These are phyloP conservation scores for Prunus kanzakura DNA, from an alignment of 306 rosid species.

Conservation along the genomic window DNA sequence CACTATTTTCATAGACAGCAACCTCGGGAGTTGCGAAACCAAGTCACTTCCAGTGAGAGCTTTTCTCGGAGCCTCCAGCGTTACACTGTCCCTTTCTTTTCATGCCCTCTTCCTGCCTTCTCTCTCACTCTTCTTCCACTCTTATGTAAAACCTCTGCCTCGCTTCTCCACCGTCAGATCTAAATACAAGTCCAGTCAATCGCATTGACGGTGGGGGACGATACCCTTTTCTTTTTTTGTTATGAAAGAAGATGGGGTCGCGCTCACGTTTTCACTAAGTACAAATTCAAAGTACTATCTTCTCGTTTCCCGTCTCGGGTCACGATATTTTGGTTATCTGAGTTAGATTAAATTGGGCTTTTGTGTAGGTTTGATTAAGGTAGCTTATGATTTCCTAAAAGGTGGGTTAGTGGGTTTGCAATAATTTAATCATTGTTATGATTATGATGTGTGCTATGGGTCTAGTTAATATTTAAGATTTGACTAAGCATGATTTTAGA, in stretches of 20 bases:
- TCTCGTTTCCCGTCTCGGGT: not conserved
- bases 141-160: not conserved
- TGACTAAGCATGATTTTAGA: not conserved
- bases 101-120: not conserved
- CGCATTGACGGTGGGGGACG: not conserved
- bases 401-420: not conserved
- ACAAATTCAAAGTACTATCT: constrained; percentile 6
- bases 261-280: not conserved
- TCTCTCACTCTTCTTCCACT: not conserved
- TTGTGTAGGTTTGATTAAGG: no score
- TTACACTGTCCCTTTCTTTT: constrained; percentile 18
- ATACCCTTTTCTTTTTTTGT: not conserved
- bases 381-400: not conserved
- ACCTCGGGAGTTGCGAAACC: constrained; percentile 44
- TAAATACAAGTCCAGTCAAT: not conserved
- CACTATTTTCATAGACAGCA: constrained; percentile 28
- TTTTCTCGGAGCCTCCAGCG: constrained; percentile 50
- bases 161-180: constrained; percentile 3
- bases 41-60: constrained; percentile 52
- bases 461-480: not conserved
- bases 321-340: not conserved
- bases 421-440: not conserved
- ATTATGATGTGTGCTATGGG: constrained; percentile 8
- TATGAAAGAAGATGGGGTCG: not conserved
- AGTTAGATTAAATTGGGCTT: not conserved